Conservation (phyloP, 345 rosid species). For the Toxicodendron radicans region DNA sequence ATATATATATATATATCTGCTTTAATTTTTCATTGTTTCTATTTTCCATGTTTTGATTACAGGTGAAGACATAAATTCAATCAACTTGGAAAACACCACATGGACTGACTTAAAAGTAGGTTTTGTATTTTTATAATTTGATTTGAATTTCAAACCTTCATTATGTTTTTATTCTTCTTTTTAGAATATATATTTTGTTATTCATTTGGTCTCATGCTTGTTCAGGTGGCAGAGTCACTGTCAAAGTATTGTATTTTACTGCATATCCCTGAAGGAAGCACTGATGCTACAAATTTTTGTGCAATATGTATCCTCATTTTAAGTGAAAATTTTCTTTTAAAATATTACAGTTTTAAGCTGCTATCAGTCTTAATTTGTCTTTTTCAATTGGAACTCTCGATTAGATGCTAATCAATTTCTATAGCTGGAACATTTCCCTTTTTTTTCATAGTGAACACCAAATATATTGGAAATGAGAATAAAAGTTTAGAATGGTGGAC, state of each 20-base stretch:
- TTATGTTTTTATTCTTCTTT: not conserved
- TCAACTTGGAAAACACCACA: slow-evolving; percentile 53
- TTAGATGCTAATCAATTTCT: not conserved
- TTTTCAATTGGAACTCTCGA: slow-evolving; percentile 3
- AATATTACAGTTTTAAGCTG: not conserved
- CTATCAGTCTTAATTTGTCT: not conserved
- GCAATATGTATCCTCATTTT: slow-evolving; percentile 83
- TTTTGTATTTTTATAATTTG: slow-evolving; percentile 1
- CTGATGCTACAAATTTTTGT: slow-evolving; percentile 63
- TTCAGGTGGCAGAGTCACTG: slow-evolving; percentile 68
- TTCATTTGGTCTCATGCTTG: slow-evolving; percentile 1
- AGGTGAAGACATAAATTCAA: slow-evolving; percentile 62
- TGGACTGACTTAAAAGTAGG: slow-evolving; percentile 60
- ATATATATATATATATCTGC: no score
- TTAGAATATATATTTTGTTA: not conserved
- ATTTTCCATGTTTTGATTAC: slow-evolving; percentile 10
- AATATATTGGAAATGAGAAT: no score
- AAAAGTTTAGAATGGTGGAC: no score
- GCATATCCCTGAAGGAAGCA: slow-evolving; percentile 58
- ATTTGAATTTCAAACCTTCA: not conserved
- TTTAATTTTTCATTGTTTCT: slow-evolving; percentile 1
- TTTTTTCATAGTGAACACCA: not conserved
- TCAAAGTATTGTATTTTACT: slow-evolving; percentile 74
- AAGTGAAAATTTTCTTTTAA: not conserved
- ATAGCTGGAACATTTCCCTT: not conserved